Base-by-base conservation (phyloP, 352 stramenopile species). In the Globisporangium solare region DNA sequence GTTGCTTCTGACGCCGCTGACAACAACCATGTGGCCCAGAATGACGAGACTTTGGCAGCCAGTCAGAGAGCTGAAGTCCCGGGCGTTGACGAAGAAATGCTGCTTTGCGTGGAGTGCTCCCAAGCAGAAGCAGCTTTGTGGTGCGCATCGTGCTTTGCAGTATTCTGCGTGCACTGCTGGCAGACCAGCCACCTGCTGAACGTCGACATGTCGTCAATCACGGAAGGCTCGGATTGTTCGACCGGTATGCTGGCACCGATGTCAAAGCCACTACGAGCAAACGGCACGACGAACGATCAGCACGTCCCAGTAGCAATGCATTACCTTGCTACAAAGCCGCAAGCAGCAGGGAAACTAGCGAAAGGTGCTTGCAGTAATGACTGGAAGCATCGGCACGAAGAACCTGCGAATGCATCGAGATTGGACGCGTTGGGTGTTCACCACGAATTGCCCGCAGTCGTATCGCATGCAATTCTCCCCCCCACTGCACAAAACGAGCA, bases 141-240 rank as follows among this genome's bases (percentile, higher is more conserved):
- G 79, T 89, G 79, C 32, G 68, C 79, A 1, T 66, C 70, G 4
- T 89, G 79, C 52, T 89, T 89, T 45, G 70, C 64, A 1, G 79
- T 89, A 2, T 83, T 62, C 45, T 89, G 79, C 32, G 46, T 64
- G 7, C 53, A 54, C 11, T 89, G 79, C 50, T 89, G 79, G 79
- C 67, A 79, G 32, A 48, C 55, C 1, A 51, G 63, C n/a, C 79
- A 89, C 43, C 55, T 66, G 11, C 75, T 74, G 2, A 66, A 56
- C 1, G 79, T 87, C 31, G 79, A 87, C 51, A 67, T 64, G 45
- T 66, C 61, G 1, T 46, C 37, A 4, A 31, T 76, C 1, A 39
- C 43, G 1, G 47, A 52, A 14, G 50, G 47, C 15, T n/a, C 51
- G 3, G 59, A 51, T 27, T 57, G 48, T 2, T 53, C 46, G n/a